Evolutionary conservation across 2,329 filamentous ascomycete species (phyloP).

Genomic region (Ascochyta viciae-villosae): DNA sequence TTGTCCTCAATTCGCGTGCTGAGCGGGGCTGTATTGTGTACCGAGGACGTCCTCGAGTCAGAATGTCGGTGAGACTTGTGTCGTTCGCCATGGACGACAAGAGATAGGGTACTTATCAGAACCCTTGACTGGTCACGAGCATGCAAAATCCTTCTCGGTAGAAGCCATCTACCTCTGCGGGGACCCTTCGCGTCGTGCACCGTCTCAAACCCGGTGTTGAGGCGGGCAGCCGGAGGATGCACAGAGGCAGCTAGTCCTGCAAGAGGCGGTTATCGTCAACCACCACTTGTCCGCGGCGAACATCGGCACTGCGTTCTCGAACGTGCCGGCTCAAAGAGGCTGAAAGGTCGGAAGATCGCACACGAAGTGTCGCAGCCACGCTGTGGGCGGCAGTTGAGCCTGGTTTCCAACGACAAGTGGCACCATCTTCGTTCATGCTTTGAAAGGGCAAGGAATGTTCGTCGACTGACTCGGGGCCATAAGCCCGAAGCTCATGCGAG

Average conservation of each 20-base stretch:
- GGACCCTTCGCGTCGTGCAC: conserved; percentile 6
- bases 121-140: conserved; percentile 18
- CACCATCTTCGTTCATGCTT: conserved; percentile 1
- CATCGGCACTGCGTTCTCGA: conserved; percentile 23
- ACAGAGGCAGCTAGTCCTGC: conserved; percentile 19
- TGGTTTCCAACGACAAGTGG: conserved; percentile 12
- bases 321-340: conserved; percentile 16
- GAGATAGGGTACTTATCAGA: conserved; percentile 14
- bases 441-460: conserved; percentile 9
- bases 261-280: conserved; percentile 29
- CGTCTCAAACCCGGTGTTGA: conserved; percentile 15
- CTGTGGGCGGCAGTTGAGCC: conserved; percentile 12
- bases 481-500: conserved; percentile 13
- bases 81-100: conserved; percentile 6
- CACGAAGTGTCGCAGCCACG: conserved; percentile 21
- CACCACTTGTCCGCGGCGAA: conserved; percentile 14
- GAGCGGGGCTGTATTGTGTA: conserved; percentile 26
- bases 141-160: conserved; percentile 4
- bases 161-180: conserved; percentile 2
- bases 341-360: conserved; percentile 17
- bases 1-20: conserved; percentile 15
- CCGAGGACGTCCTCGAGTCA: conserved; percentile 26
- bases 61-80: conserved; percentile 42
- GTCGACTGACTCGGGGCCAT: conserved; percentile 11
- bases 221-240: conserved; percentile 18